Evolutionary conservation across 2,329 filamentous ascomycete species (phyloP).

Genomic region (Chrysosporium keratinophilum): DNA sequence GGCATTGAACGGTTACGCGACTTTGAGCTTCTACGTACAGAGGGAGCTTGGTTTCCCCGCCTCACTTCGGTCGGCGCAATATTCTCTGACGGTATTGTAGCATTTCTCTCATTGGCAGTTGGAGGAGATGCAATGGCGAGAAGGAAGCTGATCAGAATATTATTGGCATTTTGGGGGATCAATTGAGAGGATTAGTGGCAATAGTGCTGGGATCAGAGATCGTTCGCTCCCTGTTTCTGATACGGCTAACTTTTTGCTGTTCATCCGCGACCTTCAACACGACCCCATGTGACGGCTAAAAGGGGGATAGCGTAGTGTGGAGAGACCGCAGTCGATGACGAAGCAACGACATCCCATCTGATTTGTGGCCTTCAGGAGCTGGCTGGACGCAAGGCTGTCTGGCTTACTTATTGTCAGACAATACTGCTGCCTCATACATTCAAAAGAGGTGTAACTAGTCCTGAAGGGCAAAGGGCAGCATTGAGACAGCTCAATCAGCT

Average conservation of each 20-base stretch:
- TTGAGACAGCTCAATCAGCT: neutral
- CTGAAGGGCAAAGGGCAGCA: neutral
- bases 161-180: neutral
- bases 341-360: neutral
- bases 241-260: slow-evolving; percentile 4
- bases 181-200: slow-evolving; percentile 1
- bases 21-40: slow-evolving; percentile 9
- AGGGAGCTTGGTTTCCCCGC: slow-evolving; percentile 9
- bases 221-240: neutral
- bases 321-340: neutral
- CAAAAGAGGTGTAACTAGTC: neutral
- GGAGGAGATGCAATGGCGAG: neutral
- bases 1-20: slow-evolving; percentile 7
- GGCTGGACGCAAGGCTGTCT: too few relatives aligned
- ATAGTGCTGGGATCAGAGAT: neutral
- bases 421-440: neutral
- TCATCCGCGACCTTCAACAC: neutral
- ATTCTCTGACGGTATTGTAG: neutral
- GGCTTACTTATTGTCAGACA: neutral
- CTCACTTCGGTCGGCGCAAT: slow-evolving; percentile 10
- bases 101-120: slow-evolving; percentile 8
- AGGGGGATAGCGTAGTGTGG: slow-evolving; percentile 7
- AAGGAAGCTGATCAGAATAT: neutral
- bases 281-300: slow-evolving; percentile 6
- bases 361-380: too few relatives aligned